Evolutionary conservation across 345 rosid species (phyloP).

Genomic region (Acer negundo): DNA sequence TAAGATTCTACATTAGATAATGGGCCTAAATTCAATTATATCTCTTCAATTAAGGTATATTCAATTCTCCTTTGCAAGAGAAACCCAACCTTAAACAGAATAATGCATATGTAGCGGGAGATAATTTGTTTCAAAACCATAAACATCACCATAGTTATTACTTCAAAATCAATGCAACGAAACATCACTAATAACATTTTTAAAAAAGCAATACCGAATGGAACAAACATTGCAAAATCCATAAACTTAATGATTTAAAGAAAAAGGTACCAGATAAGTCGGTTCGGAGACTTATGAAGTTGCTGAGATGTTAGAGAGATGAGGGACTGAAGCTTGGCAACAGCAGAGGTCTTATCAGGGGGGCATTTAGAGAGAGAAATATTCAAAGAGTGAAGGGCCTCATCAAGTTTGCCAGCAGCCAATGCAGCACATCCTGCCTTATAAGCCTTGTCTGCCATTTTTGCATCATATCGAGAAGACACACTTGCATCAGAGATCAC

Average conservation of each 20-base stretch:
- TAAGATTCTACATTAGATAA: background rate
- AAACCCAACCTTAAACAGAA: background rate
- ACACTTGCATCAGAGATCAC: conserved; percentile 17
- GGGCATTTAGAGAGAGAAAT: conserved; percentile 46
- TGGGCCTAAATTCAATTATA: background rate
- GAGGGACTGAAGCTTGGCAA: conserved; percentile 61
- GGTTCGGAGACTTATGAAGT: conserved; percentile 25
- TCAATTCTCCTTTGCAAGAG: background rate
- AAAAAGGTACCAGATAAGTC: conserved; percentile 8
- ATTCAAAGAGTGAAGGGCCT: conserved; percentile 62
- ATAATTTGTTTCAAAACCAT: background rate
- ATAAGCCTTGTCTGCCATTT: conserved; percentile 63
- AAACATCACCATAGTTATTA: background rate
- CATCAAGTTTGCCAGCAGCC: conserved; percentile 69
- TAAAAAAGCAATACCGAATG: background rate
- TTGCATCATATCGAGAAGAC: conserved; percentile 42
- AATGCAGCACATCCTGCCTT: conserved; percentile 65
- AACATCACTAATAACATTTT: background rate
- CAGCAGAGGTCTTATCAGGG: conserved; percentile 47
- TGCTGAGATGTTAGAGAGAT: conserved; percentile 38
- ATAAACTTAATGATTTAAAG: background rate
- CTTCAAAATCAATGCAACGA: background rate
- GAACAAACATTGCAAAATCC: background rate
- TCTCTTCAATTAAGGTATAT: background rate
- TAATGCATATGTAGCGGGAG: background rate